phyloP scores from a whole-genome alignment of 1,284 basidiomycete genomes.

The Tilletia walkeri region DNA sequence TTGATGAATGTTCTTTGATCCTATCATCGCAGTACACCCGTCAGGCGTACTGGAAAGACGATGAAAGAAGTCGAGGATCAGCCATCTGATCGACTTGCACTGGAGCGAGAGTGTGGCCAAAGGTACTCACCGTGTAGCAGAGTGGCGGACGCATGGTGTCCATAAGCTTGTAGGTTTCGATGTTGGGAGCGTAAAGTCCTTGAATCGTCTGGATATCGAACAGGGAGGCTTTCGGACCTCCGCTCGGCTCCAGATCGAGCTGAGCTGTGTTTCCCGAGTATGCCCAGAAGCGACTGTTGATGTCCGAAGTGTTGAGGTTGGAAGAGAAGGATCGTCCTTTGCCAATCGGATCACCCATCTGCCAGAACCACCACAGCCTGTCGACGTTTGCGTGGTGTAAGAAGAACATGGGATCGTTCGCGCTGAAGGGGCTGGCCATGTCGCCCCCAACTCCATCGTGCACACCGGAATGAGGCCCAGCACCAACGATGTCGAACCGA shows the following conservation, averaged over 20 bases:
- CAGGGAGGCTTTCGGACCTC: not conserved
- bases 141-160: constrained; percentile 1
- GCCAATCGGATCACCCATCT: constrained; percentile 18
- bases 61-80: too few species aligned
- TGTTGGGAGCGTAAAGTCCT: not conserved
- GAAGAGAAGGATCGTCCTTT: not conserved
- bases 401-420: constrained; percentile 22
- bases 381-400: constrained; percentile 27
- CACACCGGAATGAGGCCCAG: not conserved
- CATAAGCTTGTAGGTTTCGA: constrained; percentile 16
- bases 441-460: constrained; percentile 6
- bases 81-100: too few species aligned
- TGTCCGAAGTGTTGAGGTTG: constrained; percentile 20
- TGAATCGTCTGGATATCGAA: constrained; percentile 4
- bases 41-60: too few species aligned
- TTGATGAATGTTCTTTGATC: too few species aligned
- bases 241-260: not conserved
- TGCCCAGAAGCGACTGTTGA: not conserved
- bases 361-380: constrained; percentile 26
- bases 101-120: too few species aligned
- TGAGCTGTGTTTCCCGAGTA: constrained; percentile 1
- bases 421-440: not conserved
- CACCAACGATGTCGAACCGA: not conserved
- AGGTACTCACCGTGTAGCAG: not conserved
- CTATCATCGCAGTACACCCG: too few species aligned